These are phyloP conservation scores for Camelina sativa DNA, from an alignment of 345 rosid species.

Conservation along the genomic window DNA sequence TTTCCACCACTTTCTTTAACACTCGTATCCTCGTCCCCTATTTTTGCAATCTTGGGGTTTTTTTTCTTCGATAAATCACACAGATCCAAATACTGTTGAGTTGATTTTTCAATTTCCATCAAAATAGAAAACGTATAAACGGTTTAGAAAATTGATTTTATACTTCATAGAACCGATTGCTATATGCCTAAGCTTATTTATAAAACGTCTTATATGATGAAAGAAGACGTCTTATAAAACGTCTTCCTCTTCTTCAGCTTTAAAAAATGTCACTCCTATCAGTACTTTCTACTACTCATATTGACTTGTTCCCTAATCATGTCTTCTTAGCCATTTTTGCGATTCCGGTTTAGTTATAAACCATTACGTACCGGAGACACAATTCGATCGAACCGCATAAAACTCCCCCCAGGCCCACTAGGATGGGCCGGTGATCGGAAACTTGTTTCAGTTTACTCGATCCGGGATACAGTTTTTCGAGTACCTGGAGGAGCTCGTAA, in stretches of 20 bases:
- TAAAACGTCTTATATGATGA: neutral
- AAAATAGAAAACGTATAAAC: neutral
- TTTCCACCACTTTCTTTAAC: neutral
- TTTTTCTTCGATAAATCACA: neutral
- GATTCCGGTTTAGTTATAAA: constrained; percentile 47
- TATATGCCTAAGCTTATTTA: neutral
- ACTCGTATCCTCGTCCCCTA: neutral
- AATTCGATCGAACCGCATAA: constrained; percentile 39
- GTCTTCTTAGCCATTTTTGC: constrained; percentile 29
- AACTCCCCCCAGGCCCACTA: constrained; percentile 83
- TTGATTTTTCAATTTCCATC: neutral
- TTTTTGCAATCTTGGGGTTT: neutral
- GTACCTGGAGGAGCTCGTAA: constrained; percentile 55
- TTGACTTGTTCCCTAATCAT: neutral
- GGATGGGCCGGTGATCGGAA: constrained; percentile 92
- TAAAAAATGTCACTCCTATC: constrained; percentile 7
- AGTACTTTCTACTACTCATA: neutral
- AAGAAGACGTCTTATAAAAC: too few species aligned
- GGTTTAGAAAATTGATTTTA: neutral
- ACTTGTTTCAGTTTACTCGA: constrained; percentile 65
- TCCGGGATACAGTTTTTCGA: constrained; percentile 73
- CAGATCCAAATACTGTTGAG: neutral
- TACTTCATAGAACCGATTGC: constrained; percentile 6
- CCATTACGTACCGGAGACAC: constrained; percentile 34
- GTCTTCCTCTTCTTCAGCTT: neutral